These are phyloP conservation scores for Teratosphaeria epicoccoides DNA, from an alignment of 2,329 filamentous ascomycete genomes.

Conservation along the genomic window DNA sequence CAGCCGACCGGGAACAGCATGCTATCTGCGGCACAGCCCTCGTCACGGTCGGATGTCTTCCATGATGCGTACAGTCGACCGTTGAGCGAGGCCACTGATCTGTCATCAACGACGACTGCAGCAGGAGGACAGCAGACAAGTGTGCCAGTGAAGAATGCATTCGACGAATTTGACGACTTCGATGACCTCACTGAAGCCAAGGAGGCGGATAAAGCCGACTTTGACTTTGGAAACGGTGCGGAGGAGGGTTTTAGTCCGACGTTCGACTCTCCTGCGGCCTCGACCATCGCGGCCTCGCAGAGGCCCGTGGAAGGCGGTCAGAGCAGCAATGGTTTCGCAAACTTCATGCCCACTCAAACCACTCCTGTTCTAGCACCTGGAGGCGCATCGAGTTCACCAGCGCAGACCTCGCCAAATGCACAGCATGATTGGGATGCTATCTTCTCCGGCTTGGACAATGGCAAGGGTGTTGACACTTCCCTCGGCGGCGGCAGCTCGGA, in stretches of 20 bases:
- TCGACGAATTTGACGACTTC: conserved; percentile 69
- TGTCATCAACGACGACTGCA: conserved; percentile 10
- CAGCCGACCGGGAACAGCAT: neutral
- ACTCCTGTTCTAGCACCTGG: conserved; percentile 9
- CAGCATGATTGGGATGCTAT: conserved; percentile 89
- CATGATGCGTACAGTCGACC: conserved; percentile 21
- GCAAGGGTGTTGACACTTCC: conserved; percentile 20
- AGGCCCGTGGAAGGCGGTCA: conserved; percentile 7
- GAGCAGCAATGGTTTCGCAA: conserved; percentile 18
- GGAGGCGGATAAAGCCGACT: conserved; percentile 60
- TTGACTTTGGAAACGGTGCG: conserved; percentile 62
- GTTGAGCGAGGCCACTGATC: conserved; percentile 17
- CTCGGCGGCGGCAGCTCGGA: conserved; percentile 15
- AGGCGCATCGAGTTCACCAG: conserved; percentile 14
- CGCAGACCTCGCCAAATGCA: conserved; percentile 30
- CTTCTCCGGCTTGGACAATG: conserved; percentile 65
- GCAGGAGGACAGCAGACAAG: neutral
- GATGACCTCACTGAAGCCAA: conserved; percentile 76
- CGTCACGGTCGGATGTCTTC: conserved; percentile 21
- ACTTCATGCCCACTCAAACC: conserved; percentile 13
- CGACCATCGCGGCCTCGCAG: conserved; percentile 27
- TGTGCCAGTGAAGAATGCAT: conserved; percentile 38
- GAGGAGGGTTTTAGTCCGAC: conserved; percentile 68
- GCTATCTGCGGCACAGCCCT: neutral
- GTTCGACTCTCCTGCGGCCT: conserved; percentile 56